Conservation (phyloP, 2,329 filamentous ascomycete species). For the Cladosporium austrohemisphaericum region DNA sequence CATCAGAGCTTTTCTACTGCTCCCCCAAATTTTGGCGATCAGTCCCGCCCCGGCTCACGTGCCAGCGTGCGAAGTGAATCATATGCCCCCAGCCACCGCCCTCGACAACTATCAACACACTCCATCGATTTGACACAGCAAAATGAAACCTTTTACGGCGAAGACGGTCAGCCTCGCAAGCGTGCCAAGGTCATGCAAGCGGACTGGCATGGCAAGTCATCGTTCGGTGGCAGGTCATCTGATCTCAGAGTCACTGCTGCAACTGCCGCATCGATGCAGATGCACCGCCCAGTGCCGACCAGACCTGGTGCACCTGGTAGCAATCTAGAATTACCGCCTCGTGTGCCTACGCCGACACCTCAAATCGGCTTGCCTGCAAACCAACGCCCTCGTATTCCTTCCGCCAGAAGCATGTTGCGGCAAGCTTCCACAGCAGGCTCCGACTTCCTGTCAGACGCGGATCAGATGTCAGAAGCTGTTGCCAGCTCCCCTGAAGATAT, state of each 20-base stretch:
- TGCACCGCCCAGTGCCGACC: conserved; percentile 68
- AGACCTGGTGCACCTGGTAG: conserved; percentile 46
- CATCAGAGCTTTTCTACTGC: conserved; percentile 32
- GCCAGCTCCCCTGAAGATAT: conserved; percentile 46
- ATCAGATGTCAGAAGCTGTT: conserved; percentile 40
- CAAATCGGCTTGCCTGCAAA: conserved; percentile 31
- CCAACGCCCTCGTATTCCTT: conserved; percentile 28
- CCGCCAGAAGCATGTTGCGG: conserved; percentile 27
- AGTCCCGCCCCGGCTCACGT: conserved; percentile 33
- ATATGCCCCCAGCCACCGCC: conserved; percentile 18
- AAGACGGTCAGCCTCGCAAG: conserved; percentile 65
- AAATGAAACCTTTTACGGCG: conserved; percentile 29
- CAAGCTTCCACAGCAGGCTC: conserved; percentile 31
- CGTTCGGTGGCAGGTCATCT: conserved; percentile 64
- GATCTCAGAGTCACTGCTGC: conserved; percentile 87
- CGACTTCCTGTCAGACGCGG: conserved; percentile 30
- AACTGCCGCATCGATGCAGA: conserved; percentile 80
- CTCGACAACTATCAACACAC: conserved; percentile 24
- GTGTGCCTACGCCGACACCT: conserved; percentile 74
- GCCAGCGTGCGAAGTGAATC: conserved; percentile 34
- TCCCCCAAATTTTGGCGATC: conserved; percentile 26
- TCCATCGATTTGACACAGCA: conserved; percentile 20
- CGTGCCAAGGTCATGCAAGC: conserved; percentile 73
- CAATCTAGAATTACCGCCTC: conserved; percentile 68
- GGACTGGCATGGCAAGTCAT: conserved; percentile 66